A percentile compares a stretch with the other conserved stretches of the same genome.
phyloP scores from a whole-genome alignment of 2,329 filamentous ascomycete species.

The Chaetothyriales sp. region DNA sequence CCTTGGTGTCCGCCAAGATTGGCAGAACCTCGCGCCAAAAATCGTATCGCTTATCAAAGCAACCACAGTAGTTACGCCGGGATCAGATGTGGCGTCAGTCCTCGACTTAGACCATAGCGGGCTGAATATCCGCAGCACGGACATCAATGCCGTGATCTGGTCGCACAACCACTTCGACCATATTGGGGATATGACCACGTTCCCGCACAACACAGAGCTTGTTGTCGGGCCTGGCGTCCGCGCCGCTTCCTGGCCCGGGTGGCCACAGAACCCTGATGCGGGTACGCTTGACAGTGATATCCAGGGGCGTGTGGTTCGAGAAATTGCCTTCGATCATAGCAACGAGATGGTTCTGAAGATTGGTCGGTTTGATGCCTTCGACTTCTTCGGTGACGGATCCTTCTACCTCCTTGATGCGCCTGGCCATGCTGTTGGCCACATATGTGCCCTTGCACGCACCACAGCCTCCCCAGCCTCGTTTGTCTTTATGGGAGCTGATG shows the following conservation, averaged over 20 bases:
- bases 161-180: conserved; percentile 29
- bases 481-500: conserved; percentile 37
- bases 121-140: background rate
- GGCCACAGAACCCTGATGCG: conserved; percentile 26
- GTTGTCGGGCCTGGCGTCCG: conserved; percentile 39
- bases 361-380: conserved; percentile 25
- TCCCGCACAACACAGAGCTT: conserved; percentile 32
- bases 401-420: conserved; percentile 32
- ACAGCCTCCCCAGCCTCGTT: conserved; percentile 24
- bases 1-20: conserved; percentile 18
- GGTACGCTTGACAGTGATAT: conserved; percentile 24
- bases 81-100: background rate
- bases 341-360: conserved; percentile 24
- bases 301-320: conserved; percentile 14
- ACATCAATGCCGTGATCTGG: conserved; percentile 16
- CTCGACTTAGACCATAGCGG: background rate
- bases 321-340: conserved; percentile 10
- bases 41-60: conserved; percentile 3
- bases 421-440: conserved; percentile 33
- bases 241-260: conserved; percentile 32
- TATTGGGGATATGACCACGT: conserved; percentile 34
- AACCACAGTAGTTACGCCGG: background rate
- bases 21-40: conserved; percentile 12
- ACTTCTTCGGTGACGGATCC: conserved; percentile 28
- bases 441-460: conserved; percentile 35